Evolutionary conservation across 1,284 basidiomycete species (phyloP), one percentile per base, ranked within the genome.

Genomic region (Mycosarcoma mackinlayi): DNA sequence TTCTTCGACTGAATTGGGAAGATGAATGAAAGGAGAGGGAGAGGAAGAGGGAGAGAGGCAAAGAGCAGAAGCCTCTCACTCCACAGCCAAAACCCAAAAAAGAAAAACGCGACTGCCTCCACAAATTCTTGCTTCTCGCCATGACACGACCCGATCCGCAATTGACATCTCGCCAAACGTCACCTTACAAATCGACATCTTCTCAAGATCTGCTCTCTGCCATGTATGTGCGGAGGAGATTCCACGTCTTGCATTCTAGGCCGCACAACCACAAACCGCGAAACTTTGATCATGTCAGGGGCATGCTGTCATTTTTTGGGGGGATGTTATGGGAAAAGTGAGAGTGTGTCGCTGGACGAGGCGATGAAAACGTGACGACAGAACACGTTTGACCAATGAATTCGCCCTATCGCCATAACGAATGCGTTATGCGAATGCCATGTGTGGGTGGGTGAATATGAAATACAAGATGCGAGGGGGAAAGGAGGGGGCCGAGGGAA

Each of bases 281-380:
- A 16, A 25, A 8, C 3, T 31, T 38, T 9, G 54, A 24, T 65
- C 62, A 65, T 65, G 62, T 65, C 55, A 59, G 52, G 63, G 52
- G 56, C 63, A 66, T 66, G 63, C 57, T 66, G 57, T 66, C 51
- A 66, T 66, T 66, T 65, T 66, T 62, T 42, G 39, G 62, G 55
- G 49, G 55, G 49, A 31, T 19, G 37, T 33, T 27, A 30, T 25
- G 51, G 35, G 37, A 48, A 30, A 35, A 59, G 47, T 54, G 59
- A 45, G 59, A 52, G 51, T 66, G 42, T 51, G 52, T 60, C 63
- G 63, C n/a, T 66, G 51, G 38, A 45, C 13, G 23, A 52, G 57
- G 54, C 61, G 54, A 60, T 60, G 61, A 31, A 50, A 60, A 54
- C 47, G 55, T 59, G 62, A 65, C 62, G 55, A 65, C 62, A 58